Evolutionary conservation across 2,329 filamentous ascomycete species (phyloP), one percentile per base, ranked within the genome.

Genomic region (Phaeosphaeriaceae sp.): DNA sequence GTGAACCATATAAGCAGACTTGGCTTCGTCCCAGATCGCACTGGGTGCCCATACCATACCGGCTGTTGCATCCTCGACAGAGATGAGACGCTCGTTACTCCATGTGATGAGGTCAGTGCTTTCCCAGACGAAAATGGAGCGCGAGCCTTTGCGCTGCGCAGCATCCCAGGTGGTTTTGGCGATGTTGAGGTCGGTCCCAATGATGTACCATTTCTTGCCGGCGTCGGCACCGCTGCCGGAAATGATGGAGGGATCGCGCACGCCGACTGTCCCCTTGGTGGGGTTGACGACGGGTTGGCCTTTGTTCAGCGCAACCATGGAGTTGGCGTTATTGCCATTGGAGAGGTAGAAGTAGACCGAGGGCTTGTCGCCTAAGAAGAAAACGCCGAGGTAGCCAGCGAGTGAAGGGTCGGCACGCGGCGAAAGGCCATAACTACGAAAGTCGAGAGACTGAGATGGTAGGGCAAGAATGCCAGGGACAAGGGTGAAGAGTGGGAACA

Each of bases 31-130:
- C 80, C 81, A 87, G 52, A 86, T 81, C 0, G 84, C 84, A 52
- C 84, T 82, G 0, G 85, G 85, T 0, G 85, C 85, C 85, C 85
- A 87, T 0, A 86, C 83, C 85, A 86, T 87, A 3, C 85, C 85
- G 0, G 84, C 85, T 3, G 79, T 82, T n/a, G 71, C 70, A 56
- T 85, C 80, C 63, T 86, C 84, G 11, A 87, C 84, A 0, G 69
- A 73, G 0, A 84, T 79, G 1, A 87, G 75, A 6, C 83, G 74
- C 66, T 86, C 83, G 13, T 74, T 73, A 11, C 65, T 76, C 81
- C 83, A 86, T 59, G 80, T 83, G 7, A 84, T 69, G 3, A 86
- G 71, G 54, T 86, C 82, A 0, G 78, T 82, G 61, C 78, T 83
- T 64, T 86, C 83, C 84, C 85, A 87, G 11, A 86, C 79, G 50